Conservation (phyloP, 2,329 filamentous ascomycete species). For the Ophiostoma sp. region DNA sequence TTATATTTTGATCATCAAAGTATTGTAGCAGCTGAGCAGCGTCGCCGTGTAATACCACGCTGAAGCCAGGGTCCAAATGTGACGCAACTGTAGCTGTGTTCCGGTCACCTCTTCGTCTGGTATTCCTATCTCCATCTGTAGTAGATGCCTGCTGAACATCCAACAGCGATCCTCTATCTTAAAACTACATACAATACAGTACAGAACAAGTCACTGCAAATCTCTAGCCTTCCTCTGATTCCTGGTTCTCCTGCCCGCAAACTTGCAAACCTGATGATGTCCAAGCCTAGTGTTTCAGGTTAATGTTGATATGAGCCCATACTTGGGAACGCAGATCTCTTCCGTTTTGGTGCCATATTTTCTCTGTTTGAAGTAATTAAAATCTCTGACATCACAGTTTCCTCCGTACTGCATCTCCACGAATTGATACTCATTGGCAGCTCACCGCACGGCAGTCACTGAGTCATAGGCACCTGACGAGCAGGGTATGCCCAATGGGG, state of each 20-base stretch:
- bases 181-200: too few species aligned
- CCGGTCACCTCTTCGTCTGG: background rate
- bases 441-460: background rate
- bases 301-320: constrained; percentile 7
- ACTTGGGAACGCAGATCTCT: background rate
- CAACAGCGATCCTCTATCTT: background rate
- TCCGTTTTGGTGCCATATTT: background rate
- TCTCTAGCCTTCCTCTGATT: background rate
- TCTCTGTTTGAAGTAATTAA: background rate
- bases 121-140: background rate
- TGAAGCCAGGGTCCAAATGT: background rate
- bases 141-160: background rate
- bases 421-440: background rate
- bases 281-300: constrained; percentile 9
- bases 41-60: background rate
- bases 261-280: constrained; percentile 5
- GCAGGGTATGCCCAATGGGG: constrained; percentile 14
- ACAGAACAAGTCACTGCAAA: too few species aligned
- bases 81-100: background rate
- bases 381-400: background rate
- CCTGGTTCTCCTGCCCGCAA: background rate
- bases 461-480: constrained; percentile 1
- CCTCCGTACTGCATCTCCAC: background rate
- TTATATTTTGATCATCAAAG: background rate
- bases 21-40: background rate